These are phyloP conservation scores for Xanthoconium purpureum DNA, from an alignment of 768 basidiomycete genomes.

Conservation along the genomic window DNA sequence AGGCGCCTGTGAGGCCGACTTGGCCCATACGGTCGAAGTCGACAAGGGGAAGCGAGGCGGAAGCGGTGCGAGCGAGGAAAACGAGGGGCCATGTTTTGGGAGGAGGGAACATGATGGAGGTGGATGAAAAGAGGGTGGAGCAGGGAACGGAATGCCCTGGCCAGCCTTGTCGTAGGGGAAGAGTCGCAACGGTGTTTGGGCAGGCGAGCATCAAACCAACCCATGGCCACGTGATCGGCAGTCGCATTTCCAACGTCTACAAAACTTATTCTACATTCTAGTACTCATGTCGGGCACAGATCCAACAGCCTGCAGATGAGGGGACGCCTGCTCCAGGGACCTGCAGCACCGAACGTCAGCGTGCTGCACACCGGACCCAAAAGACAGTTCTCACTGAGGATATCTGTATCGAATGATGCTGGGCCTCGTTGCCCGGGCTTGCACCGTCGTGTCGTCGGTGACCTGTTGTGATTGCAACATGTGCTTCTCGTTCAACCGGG, in stretches of 20 bases:
- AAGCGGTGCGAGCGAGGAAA: constrained; percentile 14
- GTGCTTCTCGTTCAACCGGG: constrained; percentile 54
- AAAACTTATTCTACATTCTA: background rate
- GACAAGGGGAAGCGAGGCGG: constrained; percentile 51
- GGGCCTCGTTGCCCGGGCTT: constrained; percentile 43
- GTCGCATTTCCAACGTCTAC: constrained; percentile 2
- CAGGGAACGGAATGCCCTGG: constrained; percentile 10
- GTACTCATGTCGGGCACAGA: constrained; percentile 34
- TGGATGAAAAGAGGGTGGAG: constrained; percentile 1
- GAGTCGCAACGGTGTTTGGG: too few relatives aligned
- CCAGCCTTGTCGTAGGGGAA: background rate
- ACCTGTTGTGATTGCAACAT: constrained; percentile 42
- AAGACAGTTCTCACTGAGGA: constrained; percentile 59
- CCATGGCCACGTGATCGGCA: constrained; percentile 19
- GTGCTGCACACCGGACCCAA: background rate
- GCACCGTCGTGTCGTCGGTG: constrained; percentile 38
- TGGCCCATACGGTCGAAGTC: constrained; percentile 86
- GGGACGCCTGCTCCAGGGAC: constrained; percentile 55
- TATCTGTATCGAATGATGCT: constrained; percentile 61
- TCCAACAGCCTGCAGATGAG: constrained; percentile 61
- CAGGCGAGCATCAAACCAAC: constrained; percentile 4
- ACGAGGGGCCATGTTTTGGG: constrained; percentile 23
- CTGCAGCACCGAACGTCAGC: constrained; percentile 33
- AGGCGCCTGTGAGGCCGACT: constrained; percentile 85
- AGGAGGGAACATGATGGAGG: constrained; percentile 6